Conservation (phyloP, 306 rosid genomes). For the Quercus robur region DNA sequence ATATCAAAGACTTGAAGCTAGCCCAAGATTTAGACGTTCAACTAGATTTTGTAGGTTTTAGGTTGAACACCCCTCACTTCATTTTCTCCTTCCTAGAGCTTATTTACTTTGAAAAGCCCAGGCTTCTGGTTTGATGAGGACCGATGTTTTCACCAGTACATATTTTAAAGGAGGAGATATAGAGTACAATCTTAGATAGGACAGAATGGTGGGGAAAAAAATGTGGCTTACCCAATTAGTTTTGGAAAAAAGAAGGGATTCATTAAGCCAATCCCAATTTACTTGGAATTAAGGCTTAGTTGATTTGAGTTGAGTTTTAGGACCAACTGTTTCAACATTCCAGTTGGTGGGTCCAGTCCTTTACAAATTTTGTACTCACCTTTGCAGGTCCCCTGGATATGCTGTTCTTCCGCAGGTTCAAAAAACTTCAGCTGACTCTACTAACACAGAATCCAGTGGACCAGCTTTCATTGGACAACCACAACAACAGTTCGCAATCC, state of each 20-base stretch:
- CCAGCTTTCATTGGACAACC: slow-evolving; percentile 39
- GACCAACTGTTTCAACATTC: slow-evolving; percentile 13
- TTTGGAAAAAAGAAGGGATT: neutral
- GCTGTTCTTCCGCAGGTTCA: slow-evolving; percentile 49
- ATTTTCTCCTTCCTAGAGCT: neutral
- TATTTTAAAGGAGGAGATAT: neutral
- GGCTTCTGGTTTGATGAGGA: neutral
- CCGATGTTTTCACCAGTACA: neutral
- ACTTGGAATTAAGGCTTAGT: neutral
- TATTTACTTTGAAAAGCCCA: neutral
- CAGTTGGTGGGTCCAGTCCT: neutral
- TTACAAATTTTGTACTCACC: slow-evolving; percentile 7
- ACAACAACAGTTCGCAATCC: slow-evolving; percentile 32
- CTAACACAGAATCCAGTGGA: slow-evolving; percentile 32
- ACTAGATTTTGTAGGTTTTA: neutral
- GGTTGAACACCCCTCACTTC: neutral
- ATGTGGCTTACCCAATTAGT: neutral
- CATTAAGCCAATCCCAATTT: neutral
- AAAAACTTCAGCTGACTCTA: slow-evolving; percentile 34
- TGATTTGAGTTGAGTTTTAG: slow-evolving; percentile 1
- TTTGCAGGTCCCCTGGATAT: slow-evolving; percentile 64
- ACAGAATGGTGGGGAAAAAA: neutral
- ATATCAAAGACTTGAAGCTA: neutral
- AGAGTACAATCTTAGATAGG: neutral
- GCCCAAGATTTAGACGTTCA: neutral